Percentiles rank a stretch among this genome's conserved stretches.
Conservation (phyloP, 2,329 filamentous ascomycete species). For the Ceratocystis albifundus region DNA sequence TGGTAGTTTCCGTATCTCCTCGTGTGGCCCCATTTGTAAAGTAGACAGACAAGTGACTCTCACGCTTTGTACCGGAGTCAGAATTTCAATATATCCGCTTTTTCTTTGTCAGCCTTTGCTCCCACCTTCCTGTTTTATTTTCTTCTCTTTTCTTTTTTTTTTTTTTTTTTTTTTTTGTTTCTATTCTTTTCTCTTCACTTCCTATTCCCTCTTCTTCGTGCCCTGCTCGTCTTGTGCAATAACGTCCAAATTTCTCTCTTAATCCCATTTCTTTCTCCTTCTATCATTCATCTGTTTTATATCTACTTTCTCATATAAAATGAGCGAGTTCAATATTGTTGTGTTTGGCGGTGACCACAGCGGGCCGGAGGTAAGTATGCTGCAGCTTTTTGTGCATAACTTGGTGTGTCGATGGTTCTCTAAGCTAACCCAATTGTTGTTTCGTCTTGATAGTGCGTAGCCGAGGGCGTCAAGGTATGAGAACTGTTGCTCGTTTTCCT, state of each 20-base stretch:
- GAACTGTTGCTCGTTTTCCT: not conserved
- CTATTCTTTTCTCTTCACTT: not conserved
- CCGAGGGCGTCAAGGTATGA: constrained; percentile 71
- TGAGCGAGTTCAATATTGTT: constrained; percentile 65
- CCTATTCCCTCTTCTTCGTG: not conserved
- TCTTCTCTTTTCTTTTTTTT: not conserved
- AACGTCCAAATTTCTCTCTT: no score
- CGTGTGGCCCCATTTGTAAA: not conserved
- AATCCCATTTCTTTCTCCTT: not conserved
- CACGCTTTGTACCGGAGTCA: no score
- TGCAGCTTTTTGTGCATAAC: not conserved
- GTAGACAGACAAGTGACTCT: no score
- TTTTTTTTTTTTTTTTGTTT: constrained; percentile 12
- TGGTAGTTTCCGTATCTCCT: not conserved
- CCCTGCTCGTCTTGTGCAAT: no score
- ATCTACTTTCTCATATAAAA: constrained; percentile 30
- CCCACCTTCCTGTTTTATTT: constrained; percentile 5
- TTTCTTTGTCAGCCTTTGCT: constrained; percentile 27
- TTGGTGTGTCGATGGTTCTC: not conserved
- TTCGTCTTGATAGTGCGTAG: constrained; percentile 48
- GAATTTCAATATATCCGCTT: constrained; percentile 10
- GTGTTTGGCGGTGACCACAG: constrained; percentile 77
- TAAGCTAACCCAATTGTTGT: constrained; percentile 10
- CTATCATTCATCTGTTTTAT: not conserved
- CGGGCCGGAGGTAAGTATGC: constrained; percentile 60